Percentiles rank a stretch among this genome's conserved stretches.
phyloP scores from a whole-genome alignment of 2,329 filamentous ascomycete species.

The Beauveria caledonica region DNA sequence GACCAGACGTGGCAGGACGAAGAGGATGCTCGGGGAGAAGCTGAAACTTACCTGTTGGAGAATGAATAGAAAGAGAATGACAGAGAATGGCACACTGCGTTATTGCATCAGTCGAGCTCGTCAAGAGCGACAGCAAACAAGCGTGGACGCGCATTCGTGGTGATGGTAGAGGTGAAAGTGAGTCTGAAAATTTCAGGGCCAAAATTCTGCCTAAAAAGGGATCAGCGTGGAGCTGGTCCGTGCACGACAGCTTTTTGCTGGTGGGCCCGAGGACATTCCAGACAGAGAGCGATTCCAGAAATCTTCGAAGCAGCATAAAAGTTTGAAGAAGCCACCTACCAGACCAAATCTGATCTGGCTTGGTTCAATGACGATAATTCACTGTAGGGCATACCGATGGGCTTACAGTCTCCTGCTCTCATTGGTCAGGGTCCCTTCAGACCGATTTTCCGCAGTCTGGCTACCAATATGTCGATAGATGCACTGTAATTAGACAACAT shows the following conservation, averaged over 20 bases:
- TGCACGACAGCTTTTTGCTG: background rate
- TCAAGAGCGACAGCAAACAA: background rate
- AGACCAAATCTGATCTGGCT: too few relatives aligned
- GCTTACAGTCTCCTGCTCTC: too few relatives aligned
- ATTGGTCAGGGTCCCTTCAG: too few relatives aligned
- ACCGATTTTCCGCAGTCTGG: too few relatives aligned
- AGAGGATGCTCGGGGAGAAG: background rate
- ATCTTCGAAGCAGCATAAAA: too few relatives aligned
- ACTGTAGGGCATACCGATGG: too few relatives aligned
- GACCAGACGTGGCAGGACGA: background rate
- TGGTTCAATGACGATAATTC: too few relatives aligned
- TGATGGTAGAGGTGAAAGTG: background rate
- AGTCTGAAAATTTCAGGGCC: background rate
- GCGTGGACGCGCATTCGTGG: background rate
- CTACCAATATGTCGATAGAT: too few relatives aligned
- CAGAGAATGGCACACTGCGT: background rate
- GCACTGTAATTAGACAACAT: too few relatives aligned
- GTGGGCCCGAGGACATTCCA: background rate
- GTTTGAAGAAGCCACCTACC: too few relatives aligned
- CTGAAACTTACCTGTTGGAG: background rate
- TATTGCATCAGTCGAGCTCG: background rate
- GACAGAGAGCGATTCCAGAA: too few relatives aligned
- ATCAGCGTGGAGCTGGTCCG: conserved; percentile 5
- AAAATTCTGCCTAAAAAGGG: conserved; percentile 4
- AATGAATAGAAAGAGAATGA: background rate